These are phyloP conservation scores for Picea glauca DNA, from an alignment of 75 land plant genomes.

Conservation along the genomic window DNA sequence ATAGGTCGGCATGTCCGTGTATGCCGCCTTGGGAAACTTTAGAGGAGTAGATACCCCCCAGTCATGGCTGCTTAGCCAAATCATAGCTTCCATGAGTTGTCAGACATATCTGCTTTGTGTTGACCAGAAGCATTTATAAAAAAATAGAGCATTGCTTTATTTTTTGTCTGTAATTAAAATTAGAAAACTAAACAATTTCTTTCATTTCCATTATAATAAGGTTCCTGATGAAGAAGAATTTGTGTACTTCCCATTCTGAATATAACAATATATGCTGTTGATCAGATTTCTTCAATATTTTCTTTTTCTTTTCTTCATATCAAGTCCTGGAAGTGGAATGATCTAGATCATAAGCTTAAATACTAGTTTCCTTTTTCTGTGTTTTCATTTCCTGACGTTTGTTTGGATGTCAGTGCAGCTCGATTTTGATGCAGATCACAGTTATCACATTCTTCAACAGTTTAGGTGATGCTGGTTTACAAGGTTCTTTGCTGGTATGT, in stretches of 20 bases:
- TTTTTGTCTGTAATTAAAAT: not conserved
- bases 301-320: not conserved
- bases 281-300: not conserved
- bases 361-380: not conserved
- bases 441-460: conserved; percentile 47
- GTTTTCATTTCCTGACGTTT: not conserved
- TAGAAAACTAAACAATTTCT: not conserved
- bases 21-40: too few relatives aligned
- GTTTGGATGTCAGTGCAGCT: conserved; percentile 25
- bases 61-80: too few relatives aligned
- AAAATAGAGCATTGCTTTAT: not conserved
- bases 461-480: conserved; percentile 61
- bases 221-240: not conserved
- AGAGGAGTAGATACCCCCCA: too few relatives aligned
- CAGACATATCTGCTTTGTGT: too few relatives aligned
- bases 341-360: not conserved
- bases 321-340: too few relatives aligned
- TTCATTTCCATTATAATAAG: not conserved
- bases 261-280: not conserved
- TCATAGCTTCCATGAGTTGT: too few relatives aligned
- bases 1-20: too few relatives aligned
- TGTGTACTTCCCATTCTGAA: not conserved
- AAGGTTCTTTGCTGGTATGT: conserved; percentile 55
- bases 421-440: conserved; percentile 40
- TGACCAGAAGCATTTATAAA: not conserved